Evolutionary conservation across 1,284 basidiomycete genomes (phyloP).

Genomic region (Rhodotorula sp.): DNA sequence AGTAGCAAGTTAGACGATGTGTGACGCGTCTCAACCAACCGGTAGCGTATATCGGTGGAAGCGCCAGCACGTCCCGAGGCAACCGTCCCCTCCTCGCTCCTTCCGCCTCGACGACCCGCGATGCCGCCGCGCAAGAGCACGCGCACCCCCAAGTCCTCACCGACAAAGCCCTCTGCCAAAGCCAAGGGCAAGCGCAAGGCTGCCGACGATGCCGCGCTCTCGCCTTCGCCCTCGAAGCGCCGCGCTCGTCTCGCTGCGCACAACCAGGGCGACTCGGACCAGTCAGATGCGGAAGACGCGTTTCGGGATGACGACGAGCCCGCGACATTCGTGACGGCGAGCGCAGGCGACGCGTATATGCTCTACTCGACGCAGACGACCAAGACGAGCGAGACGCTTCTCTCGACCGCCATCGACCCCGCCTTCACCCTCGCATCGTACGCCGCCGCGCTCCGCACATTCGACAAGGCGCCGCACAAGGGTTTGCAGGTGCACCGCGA

Average conservation of each 20-base stretch:
- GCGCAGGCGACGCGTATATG: constrained; percentile 79
- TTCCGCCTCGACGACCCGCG: not conserved
- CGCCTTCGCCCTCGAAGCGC: not conserved
- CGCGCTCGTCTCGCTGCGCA: not conserved
- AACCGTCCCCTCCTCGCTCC: not conserved
- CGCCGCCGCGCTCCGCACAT: constrained; percentile 62
- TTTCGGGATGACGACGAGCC: constrained; percentile 28
- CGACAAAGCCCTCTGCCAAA: constrained; percentile 11
- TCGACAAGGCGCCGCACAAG: constrained; percentile 54
- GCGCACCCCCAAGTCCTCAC: constrained; percentile 9
- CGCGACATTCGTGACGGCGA: constrained; percentile 49
- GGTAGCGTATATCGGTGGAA: not conserved
- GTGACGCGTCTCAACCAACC: no score
- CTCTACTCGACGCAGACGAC: constrained; percentile 63
- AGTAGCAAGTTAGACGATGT: no score
- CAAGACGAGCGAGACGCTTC: constrained; percentile 66
- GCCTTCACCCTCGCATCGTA: constrained; percentile 64
- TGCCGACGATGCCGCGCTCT: not conserved
- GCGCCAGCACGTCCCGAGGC: not conserved
- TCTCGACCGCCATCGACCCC: constrained; percentile 31
- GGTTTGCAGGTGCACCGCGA: constrained; percentile 60
- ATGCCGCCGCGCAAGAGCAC: constrained; percentile 9
- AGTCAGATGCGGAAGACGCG: constrained; percentile 25
- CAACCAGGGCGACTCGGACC: constrained; percentile 6
- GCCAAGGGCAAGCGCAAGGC: constrained; percentile 30